Percentiles rank a stretch among this genome's conserved stretches.
Conservation (phyloP, 139 green algal genomes). For the Tetradesmus obliquus region DNA sequence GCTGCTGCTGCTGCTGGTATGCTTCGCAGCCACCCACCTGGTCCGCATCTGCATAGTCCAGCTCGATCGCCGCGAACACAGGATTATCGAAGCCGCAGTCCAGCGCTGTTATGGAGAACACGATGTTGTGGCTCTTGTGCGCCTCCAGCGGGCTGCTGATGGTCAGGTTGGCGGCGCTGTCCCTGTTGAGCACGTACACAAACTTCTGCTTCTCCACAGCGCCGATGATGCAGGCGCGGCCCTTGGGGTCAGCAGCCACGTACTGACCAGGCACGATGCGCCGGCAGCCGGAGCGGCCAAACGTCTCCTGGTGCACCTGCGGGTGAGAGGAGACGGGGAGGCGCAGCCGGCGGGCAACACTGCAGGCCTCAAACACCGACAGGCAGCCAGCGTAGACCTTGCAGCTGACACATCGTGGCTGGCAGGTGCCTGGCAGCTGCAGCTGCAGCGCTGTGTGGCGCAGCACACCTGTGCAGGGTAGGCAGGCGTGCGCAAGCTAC, state of each 20-base stretch:
- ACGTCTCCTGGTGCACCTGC: constrained; percentile 95
- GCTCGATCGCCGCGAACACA: constrained; percentile 98
- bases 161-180: constrained; percentile 94
- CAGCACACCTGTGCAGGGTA: background rate
- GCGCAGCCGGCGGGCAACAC: background rate
- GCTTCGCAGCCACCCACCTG: constrained; percentile 62
- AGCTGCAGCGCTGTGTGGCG: background rate
- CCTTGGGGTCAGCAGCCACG: constrained; percentile 93
- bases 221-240: constrained; percentile 94
- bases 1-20: constrained; percentile 1
- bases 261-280: constrained; percentile 97
- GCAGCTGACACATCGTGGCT: background rate
- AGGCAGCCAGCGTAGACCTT: background rate
- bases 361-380: background rate
- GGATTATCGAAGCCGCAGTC: constrained; percentile 99
- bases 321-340: background rate
- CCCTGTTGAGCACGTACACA: constrained; percentile 98
- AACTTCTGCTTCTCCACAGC: constrained; percentile 99
- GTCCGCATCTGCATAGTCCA: constrained; percentile 96
- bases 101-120: constrained; percentile 86
- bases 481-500: background rate
- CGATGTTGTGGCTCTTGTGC: constrained; percentile 93
- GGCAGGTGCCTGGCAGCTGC: background rate
- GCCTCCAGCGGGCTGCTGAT: constrained; percentile 98
- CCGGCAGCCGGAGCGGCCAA: constrained; percentile 93